Evolutionary conservation across 2,329 filamentous ascomycete genomes (phyloP).

Genomic region (Aspergillus felis): DNA sequence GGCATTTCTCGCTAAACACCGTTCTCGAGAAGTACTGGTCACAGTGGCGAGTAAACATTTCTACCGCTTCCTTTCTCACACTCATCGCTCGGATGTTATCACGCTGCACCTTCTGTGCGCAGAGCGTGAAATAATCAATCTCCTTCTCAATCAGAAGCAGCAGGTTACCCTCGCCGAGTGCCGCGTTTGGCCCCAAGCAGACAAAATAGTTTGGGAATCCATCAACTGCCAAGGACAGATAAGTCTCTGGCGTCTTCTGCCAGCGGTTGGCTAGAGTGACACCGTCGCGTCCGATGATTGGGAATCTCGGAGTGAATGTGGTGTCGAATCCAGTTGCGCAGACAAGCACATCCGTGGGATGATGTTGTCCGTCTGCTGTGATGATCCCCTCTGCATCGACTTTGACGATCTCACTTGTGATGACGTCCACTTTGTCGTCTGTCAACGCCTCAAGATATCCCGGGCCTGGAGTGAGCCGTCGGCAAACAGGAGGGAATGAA

Average conservation of each 20-base stretch:
- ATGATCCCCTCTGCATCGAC: constrained; percentile 30
- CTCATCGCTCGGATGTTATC: constrained; percentile 32
- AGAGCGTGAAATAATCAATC: constrained; percentile 33
- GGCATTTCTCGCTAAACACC: constrained; percentile 33
- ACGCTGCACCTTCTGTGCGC: constrained; percentile 33
- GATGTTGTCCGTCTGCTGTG: constrained; percentile 31
- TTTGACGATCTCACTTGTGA: constrained; percentile 51
- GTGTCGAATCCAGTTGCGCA: constrained; percentile 40
- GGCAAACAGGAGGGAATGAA: constrained; percentile 38
- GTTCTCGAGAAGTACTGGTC: constrained; percentile 34
- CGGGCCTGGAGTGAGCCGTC: constrained; percentile 44
- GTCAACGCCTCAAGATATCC: constrained; percentile 58
- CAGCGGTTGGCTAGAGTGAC: constrained; percentile 26
- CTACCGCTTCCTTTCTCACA: constrained; percentile 23
- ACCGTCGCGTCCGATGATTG: constrained; percentile 29
- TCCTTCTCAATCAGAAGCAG: constrained; percentile 30
- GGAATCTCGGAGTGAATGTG: constrained; percentile 31
- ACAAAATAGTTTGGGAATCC: constrained; percentile 35
- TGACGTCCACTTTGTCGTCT: constrained; percentile 58
- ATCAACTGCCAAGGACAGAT: constrained; percentile 32
- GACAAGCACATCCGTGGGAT: constrained; percentile 31
- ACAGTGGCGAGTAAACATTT: constrained; percentile 26
- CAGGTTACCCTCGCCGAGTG: constrained; percentile 31
- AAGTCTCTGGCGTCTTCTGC: constrained; percentile 31
- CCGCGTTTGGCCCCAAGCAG: constrained; percentile 31